These are phyloP conservation scores for Albatrellus ellisii DNA, from an alignment of 768 basidiomycete genomes.

Conservation along the genomic window DNA sequence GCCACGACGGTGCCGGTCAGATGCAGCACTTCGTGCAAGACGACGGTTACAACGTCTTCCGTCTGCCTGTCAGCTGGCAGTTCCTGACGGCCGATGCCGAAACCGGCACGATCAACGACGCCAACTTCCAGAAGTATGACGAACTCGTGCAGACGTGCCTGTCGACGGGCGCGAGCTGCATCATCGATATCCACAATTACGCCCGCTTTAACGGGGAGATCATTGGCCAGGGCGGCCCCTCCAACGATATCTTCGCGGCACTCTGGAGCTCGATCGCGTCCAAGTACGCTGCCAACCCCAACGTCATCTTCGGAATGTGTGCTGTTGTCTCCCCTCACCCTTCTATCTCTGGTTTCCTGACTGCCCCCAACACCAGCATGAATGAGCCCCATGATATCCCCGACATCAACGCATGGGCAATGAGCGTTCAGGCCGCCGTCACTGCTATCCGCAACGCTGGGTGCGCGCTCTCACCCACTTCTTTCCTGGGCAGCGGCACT, in stretches of 20 bases:
- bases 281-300: conserved; percentile 28
- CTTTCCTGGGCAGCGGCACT: too few species aligned
- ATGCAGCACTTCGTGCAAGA: conserved; percentile 46
- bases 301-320: conserved; percentile 36
- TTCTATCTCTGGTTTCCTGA: not conserved
- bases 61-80: conserved; percentile 51
- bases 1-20: conserved; percentile 36
- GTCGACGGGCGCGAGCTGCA: conserved; percentile 35
- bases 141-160: conserved; percentile 36
- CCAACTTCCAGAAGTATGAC: conserved; percentile 37
- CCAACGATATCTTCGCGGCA: conserved; percentile 36
- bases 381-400: conserved; percentile 53
- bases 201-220: conserved; percentile 43
- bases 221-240: conserved; percentile 51
- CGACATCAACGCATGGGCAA: conserved; percentile 34
- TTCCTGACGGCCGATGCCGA: conserved; percentile 28
- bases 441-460: conserved; percentile 47
- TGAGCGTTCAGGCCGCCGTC: conserved; percentile 42
- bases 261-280: conserved; percentile 41
- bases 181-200: conserved; percentile 50
- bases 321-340: conserved; percentile 7
- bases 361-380: conserved; percentile 25
- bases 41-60: conserved; percentile 44
- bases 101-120: conserved; percentile 23
- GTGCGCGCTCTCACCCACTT: conserved; percentile 15